Conservation (phyloP, 2,329 filamentous ascomycete species). For the Penicillium sp. region DNA sequence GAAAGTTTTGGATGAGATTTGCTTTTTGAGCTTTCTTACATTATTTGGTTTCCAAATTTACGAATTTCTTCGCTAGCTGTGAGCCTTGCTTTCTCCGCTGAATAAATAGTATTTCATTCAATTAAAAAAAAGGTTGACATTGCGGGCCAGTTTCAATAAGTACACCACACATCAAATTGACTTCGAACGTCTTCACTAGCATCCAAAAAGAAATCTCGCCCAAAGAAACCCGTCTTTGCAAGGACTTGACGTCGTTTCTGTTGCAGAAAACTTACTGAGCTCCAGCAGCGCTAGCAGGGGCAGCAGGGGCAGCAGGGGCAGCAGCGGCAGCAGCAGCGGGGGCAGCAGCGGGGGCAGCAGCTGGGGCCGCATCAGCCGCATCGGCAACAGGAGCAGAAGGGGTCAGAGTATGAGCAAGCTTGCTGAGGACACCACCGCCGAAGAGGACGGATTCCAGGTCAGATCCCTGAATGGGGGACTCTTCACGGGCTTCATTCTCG, state of each 20-base stretch:
- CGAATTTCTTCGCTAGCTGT: background rate
- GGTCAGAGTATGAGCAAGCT: conserved; percentile 10
- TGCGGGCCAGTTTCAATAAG: conserved; percentile 7
- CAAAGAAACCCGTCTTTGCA: background rate
- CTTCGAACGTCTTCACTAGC: background rate
- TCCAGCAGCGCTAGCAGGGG: background rate
- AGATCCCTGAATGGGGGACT: conserved; percentile 19
- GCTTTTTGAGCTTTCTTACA: background rate
- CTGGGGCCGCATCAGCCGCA: too few relatives aligned
- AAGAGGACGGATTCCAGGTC: conserved; percentile 17
- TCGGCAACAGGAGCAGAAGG: background rate
- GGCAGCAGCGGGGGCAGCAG: too few relatives aligned
- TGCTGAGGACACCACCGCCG: conserved; percentile 14
- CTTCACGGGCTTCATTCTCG: conserved; percentile 10
- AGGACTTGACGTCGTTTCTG: too few relatives aligned
- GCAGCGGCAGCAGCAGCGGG: too few relatives aligned
- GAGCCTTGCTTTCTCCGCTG: background rate
- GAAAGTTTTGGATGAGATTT: background rate
- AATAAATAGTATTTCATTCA: background rate
- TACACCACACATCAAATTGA: conserved; percentile 4
- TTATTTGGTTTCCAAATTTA: background rate
- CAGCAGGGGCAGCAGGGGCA: too few relatives aligned
- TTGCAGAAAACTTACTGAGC: background rate
- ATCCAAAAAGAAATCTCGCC: background rate
- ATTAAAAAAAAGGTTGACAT: conserved; percentile 4